A percentile compares a stretch with the other conserved stretches of the same genome.
phyloP scores from a whole-genome alignment of 164 flowering plant species.

The Piper longum region DNA sequence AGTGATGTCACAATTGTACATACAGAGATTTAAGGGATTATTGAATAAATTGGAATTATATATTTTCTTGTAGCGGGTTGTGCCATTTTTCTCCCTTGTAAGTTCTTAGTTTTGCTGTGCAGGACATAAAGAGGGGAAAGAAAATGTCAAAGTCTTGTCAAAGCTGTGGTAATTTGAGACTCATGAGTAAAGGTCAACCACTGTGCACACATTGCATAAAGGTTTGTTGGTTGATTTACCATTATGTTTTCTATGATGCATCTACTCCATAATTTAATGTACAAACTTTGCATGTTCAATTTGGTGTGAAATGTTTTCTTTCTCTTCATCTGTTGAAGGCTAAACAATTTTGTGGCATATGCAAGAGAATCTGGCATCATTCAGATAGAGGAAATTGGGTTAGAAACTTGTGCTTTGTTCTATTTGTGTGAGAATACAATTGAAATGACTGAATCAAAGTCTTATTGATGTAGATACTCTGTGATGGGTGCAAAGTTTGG shows the following conservation, averaged over 20 bases:
- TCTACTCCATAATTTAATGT: background rate
- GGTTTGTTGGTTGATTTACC: background rate
- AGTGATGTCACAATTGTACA: background rate
- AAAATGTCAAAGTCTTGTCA: background rate
- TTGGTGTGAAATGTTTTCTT: constrained; percentile 1
- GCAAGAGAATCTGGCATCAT: constrained; percentile 88
- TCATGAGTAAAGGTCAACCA: constrained; percentile 1
- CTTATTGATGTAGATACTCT: constrained; percentile 43
- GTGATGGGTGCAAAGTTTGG: constrained; percentile 97
- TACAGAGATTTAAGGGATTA: background rate
- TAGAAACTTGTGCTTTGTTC: constrained; percentile 10
- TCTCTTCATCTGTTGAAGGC: constrained; percentile 50
- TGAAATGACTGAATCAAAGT: background rate
- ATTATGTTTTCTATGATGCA: background rate
- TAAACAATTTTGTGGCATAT: constrained; percentile 88
- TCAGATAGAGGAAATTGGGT: constrained; percentile 93
- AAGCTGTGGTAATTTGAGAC: background rate
- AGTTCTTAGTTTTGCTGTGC: background rate
- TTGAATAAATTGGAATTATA: background rate
- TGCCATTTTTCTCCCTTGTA: background rate
- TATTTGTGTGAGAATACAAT: no score
- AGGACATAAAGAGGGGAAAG: background rate
- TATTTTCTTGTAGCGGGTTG: background rate
- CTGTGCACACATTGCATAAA: background rate
- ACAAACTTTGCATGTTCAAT: background rate